Percentiles rank a stretch among this genome's conserved stretches.
Evolutionary conservation across 306 rosid species (phyloP).

Genomic region (Inga leiocalycina): DNA sequence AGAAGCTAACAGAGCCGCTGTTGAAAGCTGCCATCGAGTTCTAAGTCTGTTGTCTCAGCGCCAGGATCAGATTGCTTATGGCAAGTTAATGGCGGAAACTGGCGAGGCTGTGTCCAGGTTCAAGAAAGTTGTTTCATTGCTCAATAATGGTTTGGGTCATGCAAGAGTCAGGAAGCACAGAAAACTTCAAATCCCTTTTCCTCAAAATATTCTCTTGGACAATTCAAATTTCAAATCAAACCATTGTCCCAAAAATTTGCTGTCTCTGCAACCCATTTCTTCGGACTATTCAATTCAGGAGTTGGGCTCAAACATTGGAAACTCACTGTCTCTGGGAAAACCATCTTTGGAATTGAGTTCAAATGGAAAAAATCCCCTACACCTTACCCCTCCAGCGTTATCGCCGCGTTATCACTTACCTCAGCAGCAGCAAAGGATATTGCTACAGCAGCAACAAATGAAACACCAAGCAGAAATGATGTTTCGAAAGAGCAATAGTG

Average conservation of each 20-base stretch:
- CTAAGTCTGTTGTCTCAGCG: constrained; percentile 66
- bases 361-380: constrained; percentile 73
- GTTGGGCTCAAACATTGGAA: constrained; percentile 45
- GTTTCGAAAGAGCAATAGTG: constrained; percentile 73
- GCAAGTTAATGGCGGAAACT: constrained; percentile 70
- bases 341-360: constrained; percentile 72
- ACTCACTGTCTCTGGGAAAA: constrained; percentile 58
- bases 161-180: constrained; percentile 78
- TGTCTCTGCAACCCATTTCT: constrained; percentile 51
- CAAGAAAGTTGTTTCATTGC: constrained; percentile 89
- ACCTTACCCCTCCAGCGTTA: constrained; percentile 51
- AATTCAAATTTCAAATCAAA: constrained; percentile 55
- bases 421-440: constrained; percentile 73
- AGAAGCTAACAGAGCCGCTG: constrained; percentile 82
- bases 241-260: constrained; percentile 46
- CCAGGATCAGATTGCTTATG: constrained; percentile 63
- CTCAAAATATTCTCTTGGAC: constrained; percentile 68
- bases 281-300: constrained; percentile 64
- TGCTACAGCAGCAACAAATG: constrained; percentile 68
- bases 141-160: constrained; percentile 73
- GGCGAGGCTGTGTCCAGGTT: constrained; percentile 84
- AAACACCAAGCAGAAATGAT: constrained; percentile 79
- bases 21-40: constrained; percentile 82
- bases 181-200: constrained; percentile 55
- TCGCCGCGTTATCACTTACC: constrained; percentile 62